A percentile compares a stretch with the other conserved stretches of the same genome.
These are phyloP conservation scores for Volvariella surrecta DNA, from an alignment of 1,284 basidiomycete species.

Conservation along the genomic window DNA sequence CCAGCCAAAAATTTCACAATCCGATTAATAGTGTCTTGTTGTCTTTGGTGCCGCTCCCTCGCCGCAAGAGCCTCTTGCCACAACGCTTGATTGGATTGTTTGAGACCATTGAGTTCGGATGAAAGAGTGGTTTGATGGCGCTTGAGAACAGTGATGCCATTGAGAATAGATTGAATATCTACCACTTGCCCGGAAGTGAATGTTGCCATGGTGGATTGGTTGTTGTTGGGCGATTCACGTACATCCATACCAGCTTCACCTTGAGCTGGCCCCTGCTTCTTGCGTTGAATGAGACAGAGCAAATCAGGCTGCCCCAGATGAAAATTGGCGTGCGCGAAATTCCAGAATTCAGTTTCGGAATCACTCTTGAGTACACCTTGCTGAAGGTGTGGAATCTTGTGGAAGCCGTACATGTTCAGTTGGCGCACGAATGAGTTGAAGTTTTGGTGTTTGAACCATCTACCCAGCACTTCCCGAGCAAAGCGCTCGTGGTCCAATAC, in stretches of 20 bases:
- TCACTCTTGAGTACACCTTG: slow-evolving; percentile 86
- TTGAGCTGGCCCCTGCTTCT: slow-evolving; percentile 27
- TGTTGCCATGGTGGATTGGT: slow-evolving; percentile 11
- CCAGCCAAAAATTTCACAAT: slow-evolving; percentile 93
- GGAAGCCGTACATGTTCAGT: slow-evolving; percentile 97
- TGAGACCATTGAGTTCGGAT: slow-evolving; percentile 81
- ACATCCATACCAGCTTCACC: slow-evolving; percentile 24
- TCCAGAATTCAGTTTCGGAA: slow-evolving; percentile 84
- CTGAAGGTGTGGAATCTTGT: slow-evolving; percentile 93
- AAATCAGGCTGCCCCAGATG: slow-evolving; percentile 86
- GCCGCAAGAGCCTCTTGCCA: slow-evolving; percentile 90
- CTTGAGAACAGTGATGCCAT: slow-evolving; percentile 83
- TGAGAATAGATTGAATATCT: slow-evolving; percentile 72
- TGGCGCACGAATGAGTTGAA: slow-evolving; percentile 94
- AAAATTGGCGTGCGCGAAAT: slow-evolving; percentile 90
- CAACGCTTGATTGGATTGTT: slow-evolving; percentile 80
- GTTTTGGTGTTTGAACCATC: slow-evolving; percentile 96
- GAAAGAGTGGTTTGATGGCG: slow-evolving; percentile 89
- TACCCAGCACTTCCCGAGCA: slow-evolving; percentile 82
- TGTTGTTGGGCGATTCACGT: slow-evolving; percentile 13
- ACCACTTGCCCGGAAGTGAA: slow-evolving; percentile 43
- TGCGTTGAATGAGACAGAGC: slow-evolving; percentile 74
- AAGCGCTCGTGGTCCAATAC: slow-evolving; percentile 93
- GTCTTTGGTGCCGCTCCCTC: slow-evolving; percentile 77
- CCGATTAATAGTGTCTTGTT: slow-evolving; percentile 95